Conservation (phyloP, 2,329 filamentous ascomycete species). For the Fusarium ramigenum region DNA sequence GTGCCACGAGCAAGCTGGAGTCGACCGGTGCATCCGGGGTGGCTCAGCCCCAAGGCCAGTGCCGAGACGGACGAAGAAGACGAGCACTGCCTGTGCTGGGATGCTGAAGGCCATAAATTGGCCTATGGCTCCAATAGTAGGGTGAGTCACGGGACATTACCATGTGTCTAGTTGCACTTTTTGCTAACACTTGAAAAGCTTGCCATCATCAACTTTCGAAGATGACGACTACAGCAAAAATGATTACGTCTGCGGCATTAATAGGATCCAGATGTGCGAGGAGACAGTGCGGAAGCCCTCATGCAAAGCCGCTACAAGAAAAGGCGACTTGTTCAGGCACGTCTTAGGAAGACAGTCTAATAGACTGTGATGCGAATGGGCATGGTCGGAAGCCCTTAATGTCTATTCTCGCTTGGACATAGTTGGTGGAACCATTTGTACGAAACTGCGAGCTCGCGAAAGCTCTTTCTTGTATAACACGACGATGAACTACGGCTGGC, state of each 20-base stretch:
- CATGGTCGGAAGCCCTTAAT: constrained; percentile 24
- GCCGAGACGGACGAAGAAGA: constrained; percentile 67
- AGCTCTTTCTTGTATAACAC: constrained; percentile 41
- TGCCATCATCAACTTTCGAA: constrained; percentile 62
- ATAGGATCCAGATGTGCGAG: neutral
- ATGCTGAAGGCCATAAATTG: constrained; percentile 68
- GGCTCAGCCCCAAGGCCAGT: constrained; percentile 65
- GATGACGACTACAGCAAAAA: constrained; percentile 34
- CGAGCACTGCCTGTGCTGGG: constrained; percentile 70
- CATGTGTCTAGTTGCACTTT: neutral
- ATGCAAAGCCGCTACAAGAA: neutral
- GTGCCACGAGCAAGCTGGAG: constrained; percentile 70
- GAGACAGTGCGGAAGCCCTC: neutral
- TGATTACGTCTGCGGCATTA: neutral
- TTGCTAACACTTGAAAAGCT: constrained; percentile 48
- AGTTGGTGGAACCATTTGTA: neutral
- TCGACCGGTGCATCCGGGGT: constrained; percentile 63
- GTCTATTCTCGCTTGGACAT: constrained; percentile 27
- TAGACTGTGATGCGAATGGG: constrained; percentile 7
- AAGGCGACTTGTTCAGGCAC: neutral
- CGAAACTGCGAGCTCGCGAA: constrained; percentile 10
- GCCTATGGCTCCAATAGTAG: constrained; percentile 71
- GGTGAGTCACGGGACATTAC: constrained; percentile 55
- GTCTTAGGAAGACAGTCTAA: constrained; percentile 4
- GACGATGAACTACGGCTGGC: constrained; percentile 38